phyloP scores from a whole-genome alignment of 495 filamentous ascomycete genomes.

The Lentithecium fluviatile region DNA sequence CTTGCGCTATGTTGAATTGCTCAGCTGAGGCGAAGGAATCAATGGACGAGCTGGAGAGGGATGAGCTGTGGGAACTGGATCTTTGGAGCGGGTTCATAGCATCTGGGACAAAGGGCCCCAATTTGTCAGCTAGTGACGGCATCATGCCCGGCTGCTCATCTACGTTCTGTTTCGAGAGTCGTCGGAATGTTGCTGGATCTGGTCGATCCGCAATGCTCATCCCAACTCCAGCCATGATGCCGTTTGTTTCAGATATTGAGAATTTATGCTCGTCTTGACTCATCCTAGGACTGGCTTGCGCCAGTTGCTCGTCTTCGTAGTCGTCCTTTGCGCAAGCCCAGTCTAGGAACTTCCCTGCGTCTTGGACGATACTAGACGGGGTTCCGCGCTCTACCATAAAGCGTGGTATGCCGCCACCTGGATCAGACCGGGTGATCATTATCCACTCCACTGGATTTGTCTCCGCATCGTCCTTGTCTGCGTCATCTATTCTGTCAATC shows the following conservation, averaged over 20 bases:
- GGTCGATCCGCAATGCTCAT: constrained; percentile 29
- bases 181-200: constrained; percentile 7
- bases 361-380: constrained; percentile 74
- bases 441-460: constrained; percentile 84
- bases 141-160: constrained; percentile 8
- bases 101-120: constrained; percentile 20
- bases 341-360: constrained; percentile 81
- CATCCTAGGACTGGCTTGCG: constrained; percentile 24
- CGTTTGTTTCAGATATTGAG: constrained; percentile 31
- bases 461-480: constrained; percentile 52
- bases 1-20: constrained; percentile 35
- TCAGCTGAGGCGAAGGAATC: constrained; percentile 43
- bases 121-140: constrained; percentile 7
- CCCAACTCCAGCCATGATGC: constrained; percentile 32
- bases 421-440: constrained; percentile 94
- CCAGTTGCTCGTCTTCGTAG: constrained; percentile 38
- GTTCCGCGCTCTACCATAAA: constrained; percentile 96
- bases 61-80: constrained; percentile 17
- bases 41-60: constrained; percentile 20
- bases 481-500: constrained; percentile 39
- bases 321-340: constrained; percentile 68
- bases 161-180: constrained; percentile 2
- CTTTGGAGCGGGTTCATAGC: constrained; percentile 24
- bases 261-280: constrained; percentile 19
- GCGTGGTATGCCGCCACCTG: constrained; percentile 84